Evolutionary conservation across 495 filamentous ascomycete genomes (phyloP).

Genomic region (Penicillium herquei): DNA sequence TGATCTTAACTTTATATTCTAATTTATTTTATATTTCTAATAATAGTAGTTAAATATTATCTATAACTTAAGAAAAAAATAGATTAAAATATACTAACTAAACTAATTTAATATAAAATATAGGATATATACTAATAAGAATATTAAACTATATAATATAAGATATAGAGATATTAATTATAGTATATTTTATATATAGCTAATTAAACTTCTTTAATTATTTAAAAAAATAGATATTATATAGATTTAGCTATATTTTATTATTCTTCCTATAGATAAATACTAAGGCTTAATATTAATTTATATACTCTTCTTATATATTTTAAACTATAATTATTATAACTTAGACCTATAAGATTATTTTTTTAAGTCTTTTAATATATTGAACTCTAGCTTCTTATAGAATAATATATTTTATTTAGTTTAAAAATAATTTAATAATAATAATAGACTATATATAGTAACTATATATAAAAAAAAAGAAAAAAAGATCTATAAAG

Average conservation of each 20-base stretch:
- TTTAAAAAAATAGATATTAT: no score
- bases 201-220: no score
- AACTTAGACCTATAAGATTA: neutral
- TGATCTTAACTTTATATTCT: slow-evolving; percentile 1
- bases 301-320: no score
- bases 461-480: no score
- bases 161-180: no score
- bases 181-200: no score
- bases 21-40: neutral
- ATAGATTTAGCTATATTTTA: no score
- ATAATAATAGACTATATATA: no score
- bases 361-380: neutral
- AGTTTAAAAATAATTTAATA: neutral
- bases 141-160: neutral
- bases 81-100: neutral
- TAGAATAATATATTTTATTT: neutral
- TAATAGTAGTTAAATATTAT: neutral
- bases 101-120: neutral
- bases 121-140: neutral
- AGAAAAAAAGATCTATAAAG: neutral
- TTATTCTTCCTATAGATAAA: no score
- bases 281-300: no score
- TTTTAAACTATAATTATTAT: neutral
- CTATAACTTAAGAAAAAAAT: neutral
- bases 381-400: neutral